These are phyloP conservation scores for Erodium maritimum DNA, from an alignment of 345 rosid species.

Conservation along the genomic window DNA sequence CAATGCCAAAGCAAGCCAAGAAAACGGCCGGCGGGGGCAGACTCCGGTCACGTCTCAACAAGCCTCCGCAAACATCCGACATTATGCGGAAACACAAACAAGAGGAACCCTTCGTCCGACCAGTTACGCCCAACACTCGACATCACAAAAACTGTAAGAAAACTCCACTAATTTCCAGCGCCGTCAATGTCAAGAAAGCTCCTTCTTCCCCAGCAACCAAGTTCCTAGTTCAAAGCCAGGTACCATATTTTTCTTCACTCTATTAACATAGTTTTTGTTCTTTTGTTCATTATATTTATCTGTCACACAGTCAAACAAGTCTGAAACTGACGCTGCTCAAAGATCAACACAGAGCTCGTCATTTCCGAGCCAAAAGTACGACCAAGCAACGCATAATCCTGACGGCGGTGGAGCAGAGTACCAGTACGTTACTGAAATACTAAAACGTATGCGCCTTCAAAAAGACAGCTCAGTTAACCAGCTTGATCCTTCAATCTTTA, in stretches of 20 bases:
- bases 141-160: constrained; percentile 44
- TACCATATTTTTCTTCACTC: constrained; percentile 4
- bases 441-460: constrained; percentile 39
- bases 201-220: constrained; percentile 47
- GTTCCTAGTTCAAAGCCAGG: constrained; percentile 44
- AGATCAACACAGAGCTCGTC: constrained; percentile 39
- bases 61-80: constrained; percentile 33
- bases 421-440: constrained; percentile 49
- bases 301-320: not conserved
- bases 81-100: constrained; percentile 36
- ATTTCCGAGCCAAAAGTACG: constrained; percentile 46
- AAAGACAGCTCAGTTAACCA: constrained; percentile 52
- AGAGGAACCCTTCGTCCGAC: constrained; percentile 53
- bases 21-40: constrained; percentile 3
- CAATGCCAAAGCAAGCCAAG: constrained; percentile 10
- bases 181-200: constrained; percentile 62
- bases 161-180: constrained; percentile 44
- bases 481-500: constrained; percentile 56
- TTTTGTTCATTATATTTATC: not conserved
- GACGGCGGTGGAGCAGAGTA: constrained; percentile 19
- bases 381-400: constrained; percentile 11
- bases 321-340: too few species aligned
- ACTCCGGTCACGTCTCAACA: constrained; percentile 21
- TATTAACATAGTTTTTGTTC: constrained; percentile 5
- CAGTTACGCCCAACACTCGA: constrained; percentile 22